Evolutionary conservation across 2,329 filamentous ascomycete genomes (phyloP).

Genomic region (Rutstroemia sp.): DNA sequence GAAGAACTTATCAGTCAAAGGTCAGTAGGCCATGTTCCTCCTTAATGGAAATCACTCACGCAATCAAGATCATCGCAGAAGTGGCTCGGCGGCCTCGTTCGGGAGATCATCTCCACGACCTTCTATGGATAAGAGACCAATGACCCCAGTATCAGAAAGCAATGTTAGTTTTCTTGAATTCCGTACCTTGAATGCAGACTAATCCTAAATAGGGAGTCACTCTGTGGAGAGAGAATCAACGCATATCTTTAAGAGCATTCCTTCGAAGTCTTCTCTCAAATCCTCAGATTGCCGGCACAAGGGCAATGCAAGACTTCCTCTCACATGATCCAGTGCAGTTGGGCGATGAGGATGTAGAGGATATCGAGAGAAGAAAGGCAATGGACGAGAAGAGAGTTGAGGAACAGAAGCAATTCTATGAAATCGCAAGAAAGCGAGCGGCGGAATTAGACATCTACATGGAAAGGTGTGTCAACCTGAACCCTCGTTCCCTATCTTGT

Average conservation of each 20-base stretch:
- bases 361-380: conserved; percentile 70
- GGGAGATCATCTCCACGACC: conserved; percentile 8
- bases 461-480: conserved; percentile 61
- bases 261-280: conserved; percentile 82
- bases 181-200: background rate
- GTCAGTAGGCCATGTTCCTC: conserved; percentile 21
- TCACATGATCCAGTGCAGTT: conserved; percentile 63
- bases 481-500: background rate
- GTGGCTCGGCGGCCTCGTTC: conserved; percentile 10
- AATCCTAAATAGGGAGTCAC: conserved; percentile 35
- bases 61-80: conserved; percentile 14
- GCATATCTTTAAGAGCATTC: conserved; percentile 85
- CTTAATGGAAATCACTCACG: conserved; percentile 5
- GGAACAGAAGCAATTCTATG: conserved; percentile 91
- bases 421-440: conserved; percentile 84
- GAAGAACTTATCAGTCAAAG: conserved; percentile 37
- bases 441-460: conserved; percentile 95
- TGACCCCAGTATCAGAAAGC: background rate
- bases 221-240: conserved; percentile 80
- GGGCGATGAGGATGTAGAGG: conserved; percentile 74
- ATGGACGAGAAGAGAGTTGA: conserved; percentile 85
- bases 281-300: conserved; percentile 73
- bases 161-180: conserved; percentile 9
- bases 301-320: conserved; percentile 78
- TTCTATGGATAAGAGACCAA: conserved; percentile 6